Evolutionary conservation across 2,329 filamentous ascomycete genomes (phyloP).

Genomic region (Coniochaeta sp.): DNA sequence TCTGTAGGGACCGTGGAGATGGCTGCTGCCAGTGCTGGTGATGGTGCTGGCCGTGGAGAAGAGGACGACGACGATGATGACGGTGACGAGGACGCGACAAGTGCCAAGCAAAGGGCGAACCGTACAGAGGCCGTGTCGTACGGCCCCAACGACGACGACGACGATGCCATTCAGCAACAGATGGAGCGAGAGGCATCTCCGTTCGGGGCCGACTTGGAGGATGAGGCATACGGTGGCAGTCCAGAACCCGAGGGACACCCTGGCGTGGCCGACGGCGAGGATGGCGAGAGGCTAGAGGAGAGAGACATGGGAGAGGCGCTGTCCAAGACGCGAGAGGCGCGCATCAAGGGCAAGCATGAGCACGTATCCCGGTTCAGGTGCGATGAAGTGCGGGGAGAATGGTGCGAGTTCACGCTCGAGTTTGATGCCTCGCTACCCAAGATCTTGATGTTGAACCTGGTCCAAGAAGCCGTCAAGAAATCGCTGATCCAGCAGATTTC

Average conservation of each 20-base stretch:
- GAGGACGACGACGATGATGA: conserved; percentile 65
- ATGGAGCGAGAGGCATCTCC: conserved; percentile 51
- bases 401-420: conserved; percentile 76
- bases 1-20: conserved; percentile 47
- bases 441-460: conserved; percentile 84
- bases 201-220: conserved; percentile 48
- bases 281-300: conserved; percentile 28
- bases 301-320: conserved; percentile 26
- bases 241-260: conserved; percentile 27
- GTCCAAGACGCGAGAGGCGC: conserved; percentile 48
- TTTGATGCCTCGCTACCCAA: conserved; percentile 79
- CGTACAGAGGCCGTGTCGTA: conserved; percentile 80
- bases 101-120: conserved; percentile 68
- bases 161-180: conserved; percentile 63
- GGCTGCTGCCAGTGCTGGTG: conserved; percentile 28
- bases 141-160: conserved; percentile 87
- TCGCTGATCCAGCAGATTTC: conserved; percentile 83
- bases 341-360: conserved; percentile 55
- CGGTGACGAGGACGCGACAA: conserved; percentile 72
- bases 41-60: conserved; percentile 30
- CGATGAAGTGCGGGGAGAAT: conserved; percentile 64
- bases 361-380: conserved; percentile 75
- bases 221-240: conserved; percentile 45
- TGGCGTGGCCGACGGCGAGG: conserved; percentile 17
- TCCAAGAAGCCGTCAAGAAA: conserved; percentile 71